Percentiles rank a stretch among this genome's conserved stretches.
phyloP scores from a whole-genome alignment of 2,329 filamentous ascomycete genomes.

The Aspergillus floridensis region DNA sequence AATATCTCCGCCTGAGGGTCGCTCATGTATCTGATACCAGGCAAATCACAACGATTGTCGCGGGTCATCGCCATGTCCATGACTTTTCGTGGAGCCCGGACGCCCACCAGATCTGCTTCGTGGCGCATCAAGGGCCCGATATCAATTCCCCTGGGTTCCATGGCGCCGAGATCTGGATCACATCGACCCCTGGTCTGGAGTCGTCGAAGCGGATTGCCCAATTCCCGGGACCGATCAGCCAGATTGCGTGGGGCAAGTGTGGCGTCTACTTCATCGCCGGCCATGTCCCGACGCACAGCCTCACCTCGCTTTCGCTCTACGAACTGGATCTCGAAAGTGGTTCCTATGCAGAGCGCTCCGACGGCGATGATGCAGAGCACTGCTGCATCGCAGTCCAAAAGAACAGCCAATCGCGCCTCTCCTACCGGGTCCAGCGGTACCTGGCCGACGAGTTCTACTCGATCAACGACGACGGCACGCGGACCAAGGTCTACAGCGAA shows the following conservation, averaged over 20 bases:
- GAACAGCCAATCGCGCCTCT: background rate
- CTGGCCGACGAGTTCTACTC: background rate
- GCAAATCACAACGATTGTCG: background rate
- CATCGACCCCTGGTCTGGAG: background rate
- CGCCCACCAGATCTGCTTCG: background rate
- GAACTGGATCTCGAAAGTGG: background rate
- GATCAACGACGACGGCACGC: background rate
- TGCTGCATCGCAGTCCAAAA: background rate
- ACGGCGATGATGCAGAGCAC: background rate
- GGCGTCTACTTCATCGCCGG: background rate
- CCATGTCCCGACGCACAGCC: background rate
- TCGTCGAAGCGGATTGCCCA: background rate
- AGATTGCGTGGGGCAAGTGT: background rate
- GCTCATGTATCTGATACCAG: background rate
- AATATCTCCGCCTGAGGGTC: background rate
- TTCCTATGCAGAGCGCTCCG: background rate
- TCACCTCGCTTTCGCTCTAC: background rate
- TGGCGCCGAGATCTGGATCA: background rate
- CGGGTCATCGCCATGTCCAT: background rate
- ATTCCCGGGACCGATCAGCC: background rate
- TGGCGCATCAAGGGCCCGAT: background rate
- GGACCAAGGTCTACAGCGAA: background rate
- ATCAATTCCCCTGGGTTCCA: background rate
- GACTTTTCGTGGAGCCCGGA: constrained; percentile 7
- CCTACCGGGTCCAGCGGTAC: background rate